phyloP scores from a whole-genome alignment of 495 filamentous ascomycete species.

The Pseudotulostoma volvatum region DNA sequence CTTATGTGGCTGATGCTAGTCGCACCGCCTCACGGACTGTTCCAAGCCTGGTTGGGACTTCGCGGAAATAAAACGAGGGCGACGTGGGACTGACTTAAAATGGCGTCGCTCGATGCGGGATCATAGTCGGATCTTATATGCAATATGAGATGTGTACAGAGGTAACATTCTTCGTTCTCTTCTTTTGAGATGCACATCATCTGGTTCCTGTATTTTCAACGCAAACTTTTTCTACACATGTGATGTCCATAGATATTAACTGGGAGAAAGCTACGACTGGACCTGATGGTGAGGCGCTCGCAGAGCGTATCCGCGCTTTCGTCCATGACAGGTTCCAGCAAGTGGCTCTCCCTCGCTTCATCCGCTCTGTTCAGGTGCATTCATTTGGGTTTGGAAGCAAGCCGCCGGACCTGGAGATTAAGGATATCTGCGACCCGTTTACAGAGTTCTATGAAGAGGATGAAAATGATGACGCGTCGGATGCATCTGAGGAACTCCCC shows the following conservation, averaged over 20 bases:
- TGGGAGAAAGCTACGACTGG: constrained; percentile 88
- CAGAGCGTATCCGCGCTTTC: constrained; percentile 75
- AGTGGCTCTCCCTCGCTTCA: constrained; percentile 80
- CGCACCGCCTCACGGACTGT: too few species aligned
- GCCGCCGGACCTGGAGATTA: constrained; percentile 72
- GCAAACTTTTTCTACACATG: too few species aligned
- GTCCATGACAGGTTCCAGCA: constrained; percentile 91
- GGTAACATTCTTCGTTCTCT: too few species aligned
- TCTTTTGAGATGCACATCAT: too few species aligned
- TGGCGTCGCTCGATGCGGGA: too few species aligned
- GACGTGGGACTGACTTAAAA: too few species aligned
- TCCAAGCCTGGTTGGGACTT: too few species aligned
- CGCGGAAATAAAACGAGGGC: too few species aligned
- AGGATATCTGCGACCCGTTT: constrained; percentile 90
- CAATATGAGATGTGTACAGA: too few species aligned
- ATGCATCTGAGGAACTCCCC: constrained; percentile 18
- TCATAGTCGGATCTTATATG: too few species aligned
- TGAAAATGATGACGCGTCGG: constrained; percentile 33
- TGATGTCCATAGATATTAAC: constrained; percentile 94
- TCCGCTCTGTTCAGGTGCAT: constrained; percentile 87
- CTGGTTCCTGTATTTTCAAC: too few species aligned
- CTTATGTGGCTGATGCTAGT: too few species aligned
- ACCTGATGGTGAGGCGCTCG: constrained; percentile 66
- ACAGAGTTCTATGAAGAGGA: constrained; percentile 93
- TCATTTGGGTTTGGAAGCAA: constrained; percentile 82